Evolutionary conservation across 495 filamentous ascomycete species (phyloP), one percentile per base, ranked within the genome.

Genomic region (Thermothielavioides terrestris): DNA sequence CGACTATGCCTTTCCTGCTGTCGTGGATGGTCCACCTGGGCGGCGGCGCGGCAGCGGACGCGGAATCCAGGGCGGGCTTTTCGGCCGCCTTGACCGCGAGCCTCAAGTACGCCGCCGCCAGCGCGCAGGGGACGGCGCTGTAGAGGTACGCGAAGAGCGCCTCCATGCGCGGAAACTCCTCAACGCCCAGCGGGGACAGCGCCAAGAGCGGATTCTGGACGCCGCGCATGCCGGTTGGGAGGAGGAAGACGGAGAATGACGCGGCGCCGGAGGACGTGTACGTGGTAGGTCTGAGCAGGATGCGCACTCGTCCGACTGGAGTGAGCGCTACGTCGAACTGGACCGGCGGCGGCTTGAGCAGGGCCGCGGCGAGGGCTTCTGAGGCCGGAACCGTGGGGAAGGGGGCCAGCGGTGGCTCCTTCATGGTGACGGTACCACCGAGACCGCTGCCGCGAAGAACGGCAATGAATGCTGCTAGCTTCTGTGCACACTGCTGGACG

Each of bases 241-340:
- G 58, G 15, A 68, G 57, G 28, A 56, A 63, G 36, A 73, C 52
- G 28, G 53, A 44, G 50, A 58, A 70, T n/a, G n/a, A n/a, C 39
- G 56, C 42, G 9, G 68, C 68, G 36, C 57, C 58, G 11, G 61
- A 55, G 17, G 50, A 45, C 1, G n/a, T n/a, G n/a, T n/a, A n/a
- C n/a, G 59, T 58, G 14, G 58, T 41, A 0, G 68, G 52, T 6
- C 54, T 61, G 42, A 58, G 56, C 1, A 64, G 52, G n/a, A 64
- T 59, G 37, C 59, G 62, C 4, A 75, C 43, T 11, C 61, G 56
- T 5, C 58, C 54, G 2, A 61, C 56, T 0, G 68, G 62, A 4
- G 69, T 69, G 45, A 75, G 64, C n/a, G 52, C 59, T 3, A 75
- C 46, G 38, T 68, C 68, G 46, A 68, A 70, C 9, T 67, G 58